phyloP scores from a whole-genome alignment of 1,284 basidiomycete species.

The Irpex sp. region DNA sequence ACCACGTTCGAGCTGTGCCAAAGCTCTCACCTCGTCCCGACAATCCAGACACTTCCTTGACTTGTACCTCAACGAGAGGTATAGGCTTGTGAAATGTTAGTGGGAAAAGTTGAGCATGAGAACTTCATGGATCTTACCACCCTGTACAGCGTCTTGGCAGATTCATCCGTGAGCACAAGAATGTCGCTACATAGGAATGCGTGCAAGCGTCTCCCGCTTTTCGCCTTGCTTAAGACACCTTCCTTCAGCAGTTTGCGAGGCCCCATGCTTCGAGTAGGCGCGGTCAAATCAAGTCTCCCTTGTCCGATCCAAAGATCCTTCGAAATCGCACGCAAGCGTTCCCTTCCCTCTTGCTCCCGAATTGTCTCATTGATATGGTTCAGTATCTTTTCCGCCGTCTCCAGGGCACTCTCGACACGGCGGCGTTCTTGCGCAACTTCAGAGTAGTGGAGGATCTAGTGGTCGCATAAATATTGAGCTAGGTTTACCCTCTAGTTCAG shows the following conservation, averaged over 20 bases:
- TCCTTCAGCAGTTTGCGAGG: constrained; percentile 76
- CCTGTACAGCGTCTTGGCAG: constrained; percentile 67
- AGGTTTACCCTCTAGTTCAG: neutral
- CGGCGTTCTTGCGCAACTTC: constrained; percentile 55
- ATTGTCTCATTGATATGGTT: constrained; percentile 87
- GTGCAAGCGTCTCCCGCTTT: constrained; percentile 77
- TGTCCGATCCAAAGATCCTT: constrained; percentile 84
- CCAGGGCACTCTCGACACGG: constrained; percentile 53
- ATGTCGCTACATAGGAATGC: constrained; percentile 82
- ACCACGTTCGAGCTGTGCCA: neutral
- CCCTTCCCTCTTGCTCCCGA: constrained; percentile 77
- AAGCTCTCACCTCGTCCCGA: constrained; percentile 39
- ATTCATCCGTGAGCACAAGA: constrained; percentile 72
- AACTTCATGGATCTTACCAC: constrained; percentile 55
- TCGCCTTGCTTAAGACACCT: constrained; percentile 76
- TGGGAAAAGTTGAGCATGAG: neutral
- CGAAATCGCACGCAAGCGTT: constrained; percentile 70
- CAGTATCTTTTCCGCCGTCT: constrained; percentile 71
- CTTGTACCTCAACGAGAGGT: constrained; percentile 61
- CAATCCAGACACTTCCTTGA: constrained; percentile 43
- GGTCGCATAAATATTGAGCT: neutral
- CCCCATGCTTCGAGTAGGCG: constrained; percentile 80
- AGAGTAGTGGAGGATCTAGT: constrained; percentile 78
- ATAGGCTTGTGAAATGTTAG: constrained; percentile 47
- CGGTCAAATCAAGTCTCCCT: constrained; percentile 89